Percentiles rank a stretch among this genome's conserved stretches.
These are phyloP conservation scores for Endotrypanum monterogeii DNA, from an alignment of 208 protist genomes.

Conservation along the genomic window DNA sequence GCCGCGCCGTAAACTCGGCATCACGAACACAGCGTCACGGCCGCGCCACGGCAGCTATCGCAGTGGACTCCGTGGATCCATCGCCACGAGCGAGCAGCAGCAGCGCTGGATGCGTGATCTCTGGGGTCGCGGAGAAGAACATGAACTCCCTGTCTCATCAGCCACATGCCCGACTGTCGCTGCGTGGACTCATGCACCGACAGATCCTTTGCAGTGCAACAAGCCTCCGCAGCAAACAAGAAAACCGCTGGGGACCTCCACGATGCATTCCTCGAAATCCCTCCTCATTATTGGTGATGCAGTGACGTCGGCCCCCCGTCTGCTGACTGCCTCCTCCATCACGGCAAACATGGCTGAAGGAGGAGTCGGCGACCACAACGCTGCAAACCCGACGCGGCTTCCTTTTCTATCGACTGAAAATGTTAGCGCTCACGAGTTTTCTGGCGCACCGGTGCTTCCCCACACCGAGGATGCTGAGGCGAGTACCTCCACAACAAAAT, in stretches of 20 bases:
- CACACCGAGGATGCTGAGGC: not conserved
- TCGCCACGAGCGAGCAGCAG: not conserved
- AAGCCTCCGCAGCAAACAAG: not conserved
- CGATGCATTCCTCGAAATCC: not conserved
- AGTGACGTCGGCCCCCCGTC: not conserved
- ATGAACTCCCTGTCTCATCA: not conserved
- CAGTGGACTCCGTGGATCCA: not conserved
- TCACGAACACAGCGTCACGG: not conserved
- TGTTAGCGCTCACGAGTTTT: not conserved
- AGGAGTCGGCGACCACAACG: not conserved
- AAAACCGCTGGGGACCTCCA: not conserved
- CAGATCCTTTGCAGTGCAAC: not conserved
- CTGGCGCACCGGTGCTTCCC: not conserved
- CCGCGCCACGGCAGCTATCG: conserved; percentile 2
- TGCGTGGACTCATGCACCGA: not conserved
- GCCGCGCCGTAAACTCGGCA: not conserved
- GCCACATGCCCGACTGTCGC: not conserved
- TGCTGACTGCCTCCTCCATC: not conserved
- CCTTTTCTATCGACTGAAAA: not conserved
- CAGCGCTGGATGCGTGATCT: conserved; percentile 13
- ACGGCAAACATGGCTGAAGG: not conserved
- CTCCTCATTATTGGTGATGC: not conserved
- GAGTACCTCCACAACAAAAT: conserved; percentile 4
- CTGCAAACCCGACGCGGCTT: not conserved
- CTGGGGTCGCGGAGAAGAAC: conserved; percentile 1